phyloP scores from a whole-genome alignment of 257 asterid genomes.

The Rhazya stricta region DNA sequence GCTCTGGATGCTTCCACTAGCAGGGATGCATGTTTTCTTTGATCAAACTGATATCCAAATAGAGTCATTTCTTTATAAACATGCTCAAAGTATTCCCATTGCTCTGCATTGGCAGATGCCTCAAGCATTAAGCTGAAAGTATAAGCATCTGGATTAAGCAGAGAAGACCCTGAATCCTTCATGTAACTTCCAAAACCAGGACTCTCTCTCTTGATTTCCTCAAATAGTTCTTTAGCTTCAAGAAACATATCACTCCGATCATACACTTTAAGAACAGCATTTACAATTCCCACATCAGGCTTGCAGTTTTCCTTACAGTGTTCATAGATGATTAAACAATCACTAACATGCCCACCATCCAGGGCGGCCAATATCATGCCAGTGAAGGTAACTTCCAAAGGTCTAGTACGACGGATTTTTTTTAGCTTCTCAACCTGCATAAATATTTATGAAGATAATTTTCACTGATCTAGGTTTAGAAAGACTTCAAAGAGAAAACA shows the following conservation, averaged over 20 bases:
- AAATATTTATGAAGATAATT: conserved; percentile 12
- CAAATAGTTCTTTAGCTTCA: conserved; percentile 78
- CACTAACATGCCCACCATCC: conserved; percentile 73
- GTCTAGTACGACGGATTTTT: conserved; percentile 41
- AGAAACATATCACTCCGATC: conserved; percentile 72
- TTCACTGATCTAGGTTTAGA: neutral
- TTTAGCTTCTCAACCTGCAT: conserved; percentile 68
- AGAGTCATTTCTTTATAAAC: conserved; percentile 78
- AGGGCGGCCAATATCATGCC: conserved; percentile 80
- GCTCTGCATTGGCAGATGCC: conserved; percentile 75
- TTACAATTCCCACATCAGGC: conserved; percentile 68
- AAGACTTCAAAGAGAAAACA: neutral
- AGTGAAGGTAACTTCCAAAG: conserved; percentile 69
- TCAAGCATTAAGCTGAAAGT: conserved; percentile 79
- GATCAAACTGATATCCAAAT: conserved; percentile 50
- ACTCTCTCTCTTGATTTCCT: conserved; percentile 39
- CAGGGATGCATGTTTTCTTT: conserved; percentile 41
- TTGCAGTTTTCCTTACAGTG: conserved; percentile 44
- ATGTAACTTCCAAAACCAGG: conserved; percentile 23
- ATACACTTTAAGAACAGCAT: conserved; percentile 80
- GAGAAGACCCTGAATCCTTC: conserved; percentile 23
- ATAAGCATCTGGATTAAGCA: conserved; percentile 43
- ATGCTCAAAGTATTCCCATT: conserved; percentile 87
- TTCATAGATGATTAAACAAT: conserved; percentile 63
- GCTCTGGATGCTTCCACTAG: conserved; percentile 71